Evolutionary conservation across 2,329 filamentous ascomycete genomes (phyloP), one percentile per base, ranked within the genome.

Genomic region (Fusarium sp.): DNA sequence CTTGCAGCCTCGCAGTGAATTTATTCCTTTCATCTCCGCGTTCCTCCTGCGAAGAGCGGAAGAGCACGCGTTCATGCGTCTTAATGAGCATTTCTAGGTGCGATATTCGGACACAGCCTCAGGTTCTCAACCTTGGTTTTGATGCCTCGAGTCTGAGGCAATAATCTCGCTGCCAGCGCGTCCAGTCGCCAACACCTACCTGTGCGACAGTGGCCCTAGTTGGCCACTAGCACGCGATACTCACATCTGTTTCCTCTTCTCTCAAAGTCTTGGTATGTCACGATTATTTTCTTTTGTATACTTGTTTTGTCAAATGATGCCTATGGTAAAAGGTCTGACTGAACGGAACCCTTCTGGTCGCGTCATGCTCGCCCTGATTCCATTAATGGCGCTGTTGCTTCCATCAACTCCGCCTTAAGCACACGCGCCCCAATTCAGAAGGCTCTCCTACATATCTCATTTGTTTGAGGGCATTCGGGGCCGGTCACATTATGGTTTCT

Each of bases 281-380:
- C n/a, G 22, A 42, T 14, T 45, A 58, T 64, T 54, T 27, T 47
- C 40, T 38, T 67, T 58, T 38, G 52, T 34, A 69, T 27, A 35
- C 37, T 37, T 20, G 42, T 18, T 54, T 24, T 63, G 72, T 81
- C 79, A 76, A 79, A 86, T 88, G 89, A 91, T 90, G 88, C 86
- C 79, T 71, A 82, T 89, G 89, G 89, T 91, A 91, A 91, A 91
- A 91, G 89, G 89, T 89, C 89, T 84, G 88, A 91, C 86, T 82
- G 82, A 84, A 81, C 79, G 79, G 82, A 82, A 79, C 81, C 82
- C 80, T 80, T 80, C 86, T 85, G 88, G 87, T 88, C 83, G 80
- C 81, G 79, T 78, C 78, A 78, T 76, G 75, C 66, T 67, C 67
- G 61, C 54, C 66, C 70, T 70, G 52, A 65, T 64, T 66, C 59